A percentile compares a stretch with the other conserved stretches of the same genome.
phyloP scores from a whole-genome alignment of 257 asterid species.

The Datura wrightii region DNA sequence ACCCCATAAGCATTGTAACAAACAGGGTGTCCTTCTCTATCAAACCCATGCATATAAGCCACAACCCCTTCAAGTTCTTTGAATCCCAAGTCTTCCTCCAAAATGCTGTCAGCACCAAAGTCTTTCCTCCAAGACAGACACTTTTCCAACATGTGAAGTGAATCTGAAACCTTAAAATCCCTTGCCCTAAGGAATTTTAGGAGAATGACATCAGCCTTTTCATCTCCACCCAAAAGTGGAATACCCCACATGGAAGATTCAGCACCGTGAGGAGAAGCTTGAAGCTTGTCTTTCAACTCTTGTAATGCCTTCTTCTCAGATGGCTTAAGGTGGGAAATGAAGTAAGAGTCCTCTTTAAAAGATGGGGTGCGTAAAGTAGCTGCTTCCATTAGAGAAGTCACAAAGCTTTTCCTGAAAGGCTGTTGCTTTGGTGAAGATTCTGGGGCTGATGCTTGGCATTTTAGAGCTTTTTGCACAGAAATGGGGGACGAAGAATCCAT shows the following conservation, averaged over 20 bases:
- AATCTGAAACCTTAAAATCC: conserved; percentile 67
- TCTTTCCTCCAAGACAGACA: conserved; percentile 72
- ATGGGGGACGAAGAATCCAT: conserved; percentile 62
- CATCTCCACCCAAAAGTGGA: conserved; percentile 54
- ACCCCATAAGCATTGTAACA: conserved; percentile 93
- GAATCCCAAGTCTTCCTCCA: conserved; percentile 81
- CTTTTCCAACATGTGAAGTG: conserved; percentile 63
- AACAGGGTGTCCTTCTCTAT: conserved; percentile 73
- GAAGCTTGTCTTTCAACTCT: conserved; percentile 63
- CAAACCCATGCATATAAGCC: conserved; percentile 74
- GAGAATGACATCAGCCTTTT: conserved; percentile 75
- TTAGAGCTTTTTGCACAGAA: conserved; percentile 38
- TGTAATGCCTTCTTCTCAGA: conserved; percentile 73
- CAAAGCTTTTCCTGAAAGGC: conserved; percentile 55
- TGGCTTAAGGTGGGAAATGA: conserved; percentile 64
- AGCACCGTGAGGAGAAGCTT: conserved; percentile 25
- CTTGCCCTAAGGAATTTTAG: conserved; percentile 90
- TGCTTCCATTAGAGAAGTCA: conserved; percentile 63
- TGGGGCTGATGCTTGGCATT: conserved; percentile 31
- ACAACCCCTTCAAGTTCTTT: conserved; percentile 82
- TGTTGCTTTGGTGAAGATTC: conserved; percentile 46
- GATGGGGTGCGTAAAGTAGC: conserved; percentile 67
- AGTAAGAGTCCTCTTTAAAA: conserved; percentile 85
- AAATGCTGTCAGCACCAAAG: conserved; percentile 64
- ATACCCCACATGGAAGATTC: conserved; percentile 69